A percentile compares a stretch with the other conserved stretches of the same genome.
Conservation (phyloP, 768 basidiomycete species). For the Agaricus sinodeliciosus region DNA sequence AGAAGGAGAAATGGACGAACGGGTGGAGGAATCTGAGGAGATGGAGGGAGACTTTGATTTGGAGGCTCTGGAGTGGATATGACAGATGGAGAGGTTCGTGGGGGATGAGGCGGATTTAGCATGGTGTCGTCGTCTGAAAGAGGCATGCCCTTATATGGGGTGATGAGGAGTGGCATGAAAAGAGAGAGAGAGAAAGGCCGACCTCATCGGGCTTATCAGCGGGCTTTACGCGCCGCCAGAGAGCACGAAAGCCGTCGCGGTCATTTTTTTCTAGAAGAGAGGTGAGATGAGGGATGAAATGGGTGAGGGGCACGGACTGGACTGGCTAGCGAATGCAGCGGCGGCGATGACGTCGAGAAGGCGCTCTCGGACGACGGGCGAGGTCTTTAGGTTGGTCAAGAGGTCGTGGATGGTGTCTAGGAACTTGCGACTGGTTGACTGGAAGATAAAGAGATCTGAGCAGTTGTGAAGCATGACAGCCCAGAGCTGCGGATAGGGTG, state of each 20-base stretch:
- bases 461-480: constrained; percentile 86
- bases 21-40: constrained; percentile 17
- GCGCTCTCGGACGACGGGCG: constrained; percentile 76
- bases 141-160: constrained; percentile 51
- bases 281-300: background rate
- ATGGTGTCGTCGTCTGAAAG: constrained; percentile 75
- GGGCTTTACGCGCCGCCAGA: constrained; percentile 81
- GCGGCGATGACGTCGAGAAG: constrained; percentile 78
- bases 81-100: constrained; percentile 28
- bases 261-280: constrained; percentile 16
- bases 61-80: constrained; percentile 17
- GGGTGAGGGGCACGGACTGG: constrained; percentile 19
- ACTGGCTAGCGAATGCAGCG: constrained; percentile 63
- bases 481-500: constrained; percentile 56
- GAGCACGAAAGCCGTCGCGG: constrained; percentile 50
- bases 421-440: constrained; percentile 72
- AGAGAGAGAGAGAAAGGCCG: constrained; percentile 12
- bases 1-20: constrained; percentile 9
- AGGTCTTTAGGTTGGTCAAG: constrained; percentile 51
- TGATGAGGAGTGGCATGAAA: background rate
- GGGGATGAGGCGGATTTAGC: constrained; percentile 59
- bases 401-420: constrained; percentile 74
- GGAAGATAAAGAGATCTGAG: constrained; percentile 60
- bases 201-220: constrained; percentile 78
- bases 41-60: constrained; percentile 20